Conservation (phyloP, 1,284 basidiomycete species). For the Leccinum olivaceoglutinosum region DNA sequence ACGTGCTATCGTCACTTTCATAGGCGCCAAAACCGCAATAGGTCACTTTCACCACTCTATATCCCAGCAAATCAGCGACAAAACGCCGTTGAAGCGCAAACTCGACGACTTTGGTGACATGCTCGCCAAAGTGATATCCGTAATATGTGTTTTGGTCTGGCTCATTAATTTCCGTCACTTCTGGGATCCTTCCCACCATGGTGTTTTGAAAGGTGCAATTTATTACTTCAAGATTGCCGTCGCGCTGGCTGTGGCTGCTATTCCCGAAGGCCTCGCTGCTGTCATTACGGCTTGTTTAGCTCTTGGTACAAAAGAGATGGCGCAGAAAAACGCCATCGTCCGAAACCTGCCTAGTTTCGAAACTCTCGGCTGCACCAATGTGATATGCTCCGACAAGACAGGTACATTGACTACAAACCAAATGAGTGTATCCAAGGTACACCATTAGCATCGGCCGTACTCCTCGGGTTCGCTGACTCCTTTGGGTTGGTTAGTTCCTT, state of each 20-base stretch:
- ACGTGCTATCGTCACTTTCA: constrained; percentile 80
- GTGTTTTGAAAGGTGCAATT: constrained; percentile 85
- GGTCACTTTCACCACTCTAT: constrained; percentile 95
- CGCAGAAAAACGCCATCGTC: constrained; percentile 95
- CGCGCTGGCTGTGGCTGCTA: constrained; percentile 91
- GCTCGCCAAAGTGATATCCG: constrained; percentile 92
- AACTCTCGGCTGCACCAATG: constrained; percentile 92
- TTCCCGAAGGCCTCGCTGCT: constrained; percentile 92
- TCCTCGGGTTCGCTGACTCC: constrained; percentile 9
- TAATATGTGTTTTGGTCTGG: constrained; percentile 95
- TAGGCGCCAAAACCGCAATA: constrained; percentile 83
- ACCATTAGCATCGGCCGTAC: constrained; percentile 18
- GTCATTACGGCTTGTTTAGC: constrained; percentile 97
- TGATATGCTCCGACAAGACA: constrained; percentile 97
- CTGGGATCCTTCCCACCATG: constrained; percentile 87
- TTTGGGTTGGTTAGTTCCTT: constrained; percentile 51
- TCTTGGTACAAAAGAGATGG: constrained; percentile 96
- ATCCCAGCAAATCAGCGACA: constrained; percentile 82
- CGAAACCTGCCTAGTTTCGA: constrained; percentile 94
- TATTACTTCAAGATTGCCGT: constrained; percentile 99
- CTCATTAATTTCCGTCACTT: constrained; percentile 93
- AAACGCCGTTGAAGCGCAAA: constrained; percentile 93
- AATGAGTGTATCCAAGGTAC: constrained; percentile 86
- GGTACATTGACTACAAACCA: constrained; percentile 94
- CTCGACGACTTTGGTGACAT: constrained; percentile 95